Conservation (phyloP, 228 moss, liverwort and hornwort genomes). For the Sphagnum fallax region DNA sequence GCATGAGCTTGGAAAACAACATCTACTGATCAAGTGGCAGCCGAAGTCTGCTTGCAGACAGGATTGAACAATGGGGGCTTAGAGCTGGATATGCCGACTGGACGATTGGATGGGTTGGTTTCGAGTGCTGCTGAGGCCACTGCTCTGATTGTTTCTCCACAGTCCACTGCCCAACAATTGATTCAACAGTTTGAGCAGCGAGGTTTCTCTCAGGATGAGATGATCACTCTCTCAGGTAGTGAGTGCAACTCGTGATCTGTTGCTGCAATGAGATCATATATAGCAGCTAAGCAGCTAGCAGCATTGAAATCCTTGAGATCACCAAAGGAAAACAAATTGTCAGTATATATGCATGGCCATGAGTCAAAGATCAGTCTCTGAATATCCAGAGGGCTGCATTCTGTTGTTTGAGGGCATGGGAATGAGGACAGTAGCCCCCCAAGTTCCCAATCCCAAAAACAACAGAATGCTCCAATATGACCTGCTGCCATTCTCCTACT, state of each 20-base stretch:
- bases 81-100: conserved; percentile 41
- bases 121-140: conserved; percentile 49
- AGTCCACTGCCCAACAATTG: conserved; percentile 36
- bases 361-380: not conserved
- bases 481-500: no score
- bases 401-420: not conserved
- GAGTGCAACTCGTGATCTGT: not conserved
- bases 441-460: no score
- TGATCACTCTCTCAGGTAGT: conserved; percentile 83
- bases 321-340: no score
- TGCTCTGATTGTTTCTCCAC: conserved; percentile 42
- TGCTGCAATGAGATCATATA: not conserved
- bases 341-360: no score
- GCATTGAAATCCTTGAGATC: no score
- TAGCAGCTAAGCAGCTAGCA: no score
- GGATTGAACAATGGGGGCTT: no score
- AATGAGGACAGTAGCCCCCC: not conserved
- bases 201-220: conserved; percentile 75
- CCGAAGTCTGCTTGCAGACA: no score
- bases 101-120: conserved; percentile 68
- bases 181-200: conserved; percentile 49
- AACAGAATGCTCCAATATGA: no score
- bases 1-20: no score
- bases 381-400: not conserved
- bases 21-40: no score